These are phyloP conservation scores for Corchorus olitorius DNA, from an alignment of 345 rosid species.

Conservation along the genomic window DNA sequence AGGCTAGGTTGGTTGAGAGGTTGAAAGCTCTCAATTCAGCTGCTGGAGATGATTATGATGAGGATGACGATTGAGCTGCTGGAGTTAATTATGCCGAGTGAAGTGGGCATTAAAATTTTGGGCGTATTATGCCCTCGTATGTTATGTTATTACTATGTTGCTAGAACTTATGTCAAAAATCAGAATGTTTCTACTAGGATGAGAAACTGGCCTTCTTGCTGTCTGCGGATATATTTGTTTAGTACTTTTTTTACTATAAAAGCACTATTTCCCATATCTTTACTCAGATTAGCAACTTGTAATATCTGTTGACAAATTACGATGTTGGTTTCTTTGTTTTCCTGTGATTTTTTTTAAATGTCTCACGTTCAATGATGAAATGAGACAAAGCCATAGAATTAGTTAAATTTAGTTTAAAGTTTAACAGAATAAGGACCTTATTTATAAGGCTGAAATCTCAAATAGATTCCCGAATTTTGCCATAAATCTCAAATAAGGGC, in stretches of 20 bases:
- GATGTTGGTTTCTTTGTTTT: background rate
- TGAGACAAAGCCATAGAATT: background rate
- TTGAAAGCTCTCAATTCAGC: constrained; percentile 45
- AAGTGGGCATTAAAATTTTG: constrained; percentile 13
- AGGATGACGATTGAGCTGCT: constrained; percentile 16
- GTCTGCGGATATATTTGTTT: background rate
- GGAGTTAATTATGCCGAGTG: constrained; percentile 15
- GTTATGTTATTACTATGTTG: background rate
- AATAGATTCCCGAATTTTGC: no score
- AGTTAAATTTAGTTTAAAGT: background rate
- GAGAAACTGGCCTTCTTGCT: background rate
- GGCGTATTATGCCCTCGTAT: background rate
- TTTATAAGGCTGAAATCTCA: no score
- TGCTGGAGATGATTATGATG: constrained; percentile 26
- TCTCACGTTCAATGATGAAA: no score
- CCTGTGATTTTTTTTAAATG: no score
- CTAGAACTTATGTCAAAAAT: background rate
- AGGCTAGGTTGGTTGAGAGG: constrained; percentile 46
- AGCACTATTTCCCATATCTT: background rate
- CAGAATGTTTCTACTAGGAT: constrained; percentile 2
- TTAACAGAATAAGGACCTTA: no score
- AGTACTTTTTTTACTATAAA: background rate
- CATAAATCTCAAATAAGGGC: no score
- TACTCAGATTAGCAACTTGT: background rate
- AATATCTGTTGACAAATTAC: background rate